Percentiles rank a stretch among this genome's conserved stretches.
These are phyloP conservation scores for Scedosporium dehoogii DNA, from an alignment of 2,329 filamentous ascomycete species.

Conservation along the genomic window DNA sequence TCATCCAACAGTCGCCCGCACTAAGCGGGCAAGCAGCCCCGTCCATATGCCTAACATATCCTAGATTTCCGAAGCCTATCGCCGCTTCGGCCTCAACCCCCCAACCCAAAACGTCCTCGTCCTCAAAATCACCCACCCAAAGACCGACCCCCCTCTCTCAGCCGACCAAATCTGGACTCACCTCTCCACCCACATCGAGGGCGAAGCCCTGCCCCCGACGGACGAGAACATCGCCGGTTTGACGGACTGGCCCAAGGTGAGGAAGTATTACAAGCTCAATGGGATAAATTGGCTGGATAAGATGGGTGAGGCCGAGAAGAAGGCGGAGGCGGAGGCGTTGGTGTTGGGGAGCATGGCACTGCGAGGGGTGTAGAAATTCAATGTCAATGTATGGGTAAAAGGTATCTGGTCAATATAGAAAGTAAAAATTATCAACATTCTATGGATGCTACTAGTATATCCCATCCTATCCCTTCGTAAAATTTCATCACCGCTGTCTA, in stretches of 20 bases:
- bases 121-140: slow-evolving; percentile 60
- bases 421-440: background rate
- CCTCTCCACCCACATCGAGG: slow-evolving; percentile 51
- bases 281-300: slow-evolving; percentile 40
- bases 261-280: slow-evolving; percentile 81
- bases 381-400: background rate
- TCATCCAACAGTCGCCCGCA: background rate
- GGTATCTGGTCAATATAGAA: slow-evolving; percentile 1
- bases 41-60: slow-evolving; percentile 1
- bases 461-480: background rate
- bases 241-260: slow-evolving; percentile 59
- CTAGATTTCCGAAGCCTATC: slow-evolving; percentile 86
- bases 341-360: slow-evolving; percentile 66
- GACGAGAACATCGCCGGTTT: slow-evolving; percentile 51
- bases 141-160: slow-evolving; percentile 12
- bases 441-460: slow-evolving; percentile 7
- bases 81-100: slow-evolving; percentile 71
- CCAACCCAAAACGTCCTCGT: slow-evolving; percentile 64
- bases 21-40: background rate
- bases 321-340: slow-evolving; percentile 54
- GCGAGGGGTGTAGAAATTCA: background rate
- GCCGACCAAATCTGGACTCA: slow-evolving; percentile 43
- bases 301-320: slow-evolving; percentile 31
- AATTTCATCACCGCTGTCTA: background rate
- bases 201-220: slow-evolving; percentile 45